A percentile compares a stretch with the other conserved stretches of the same genome.
These are phyloP conservation scores for Rhodocollybia butyracea DNA, from an alignment of 768 basidiomycete species.

Conservation along the genomic window DNA sequence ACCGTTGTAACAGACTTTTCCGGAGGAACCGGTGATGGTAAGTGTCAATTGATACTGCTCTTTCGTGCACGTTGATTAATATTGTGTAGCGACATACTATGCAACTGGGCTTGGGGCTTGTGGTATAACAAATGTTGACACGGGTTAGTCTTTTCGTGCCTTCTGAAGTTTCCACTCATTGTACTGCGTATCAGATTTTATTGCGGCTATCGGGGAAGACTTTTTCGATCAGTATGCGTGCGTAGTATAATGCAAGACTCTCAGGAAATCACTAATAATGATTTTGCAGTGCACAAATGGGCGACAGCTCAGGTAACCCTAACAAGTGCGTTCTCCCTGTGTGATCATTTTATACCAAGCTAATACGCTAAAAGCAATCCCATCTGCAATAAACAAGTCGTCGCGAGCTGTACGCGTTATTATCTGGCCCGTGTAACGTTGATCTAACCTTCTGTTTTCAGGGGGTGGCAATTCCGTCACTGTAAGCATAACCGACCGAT, in stretches of 20 bases:
- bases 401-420: slow-evolving; percentile 29
- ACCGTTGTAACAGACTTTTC: slow-evolving; percentile 1
- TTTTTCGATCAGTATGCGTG: slow-evolving; percentile 8
- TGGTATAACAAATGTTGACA: not conserved
- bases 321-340: slow-evolving; percentile 2
- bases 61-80: not conserved
- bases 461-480: slow-evolving; percentile 31
- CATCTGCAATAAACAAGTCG: slow-evolving; percentile 38
- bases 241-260: not conserved
- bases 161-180: not conserved
- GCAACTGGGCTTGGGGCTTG: not conserved
- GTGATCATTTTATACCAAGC: not conserved
- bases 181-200: not conserved
- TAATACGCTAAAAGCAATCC: slow-evolving; percentile 34
- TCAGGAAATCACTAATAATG: not conserved
- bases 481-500: slow-evolving; percentile 41
- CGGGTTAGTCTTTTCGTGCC: not conserved
- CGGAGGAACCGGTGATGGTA: slow-evolving; percentile 5
- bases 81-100: not conserved
- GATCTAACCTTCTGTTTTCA: slow-evolving; percentile 12
- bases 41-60: not conserved
- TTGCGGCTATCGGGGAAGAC: slow-evolving; percentile 4
- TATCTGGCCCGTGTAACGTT: not conserved
- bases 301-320: slow-evolving; percentile 2
- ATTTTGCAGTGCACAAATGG: slow-evolving; percentile 2